Evolutionary conservation across 1,284 basidiomycete species (phyloP).

Genomic region (Apiotrichum laibachii): DNA sequence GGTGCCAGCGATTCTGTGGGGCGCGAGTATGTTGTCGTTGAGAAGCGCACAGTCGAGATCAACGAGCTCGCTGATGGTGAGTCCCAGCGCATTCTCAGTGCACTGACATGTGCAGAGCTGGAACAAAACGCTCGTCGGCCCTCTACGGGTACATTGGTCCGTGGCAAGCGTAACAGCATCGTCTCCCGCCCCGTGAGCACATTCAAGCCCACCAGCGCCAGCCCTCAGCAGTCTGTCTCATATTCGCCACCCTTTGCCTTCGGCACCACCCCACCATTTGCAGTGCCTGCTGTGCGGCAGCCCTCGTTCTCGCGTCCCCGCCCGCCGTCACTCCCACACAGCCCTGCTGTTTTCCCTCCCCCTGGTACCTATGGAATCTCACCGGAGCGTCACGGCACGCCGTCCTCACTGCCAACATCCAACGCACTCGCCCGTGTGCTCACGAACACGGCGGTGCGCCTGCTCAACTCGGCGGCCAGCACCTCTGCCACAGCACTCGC

Average conservation of each 20-base stretch:
- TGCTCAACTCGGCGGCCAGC: slow-evolving; percentile 67
- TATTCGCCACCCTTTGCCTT: slow-evolving; percentile 53
- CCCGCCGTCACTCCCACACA: slow-evolving; percentile 36
- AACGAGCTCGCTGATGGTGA: slow-evolving; percentile 58
- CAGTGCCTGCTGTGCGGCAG: slow-evolving; percentile 33
- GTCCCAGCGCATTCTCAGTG: slow-evolving; percentile 13
- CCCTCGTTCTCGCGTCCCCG: slow-evolving; percentile 20
- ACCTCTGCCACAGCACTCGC: slow-evolving; percentile 43
- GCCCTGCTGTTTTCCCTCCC: slow-evolving; percentile 41
- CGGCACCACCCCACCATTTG: slow-evolving; percentile 51
- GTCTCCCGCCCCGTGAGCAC: slow-evolving; percentile 46
- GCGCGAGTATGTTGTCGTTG: slow-evolving; percentile 58
- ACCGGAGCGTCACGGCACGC: slow-evolving; percentile 29
- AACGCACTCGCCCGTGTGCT: slow-evolving; percentile 82
- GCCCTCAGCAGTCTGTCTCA: slow-evolving; percentile 25
- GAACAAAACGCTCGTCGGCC: slow-evolving; percentile 50
- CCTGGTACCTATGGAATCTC: slow-evolving; percentile 20
- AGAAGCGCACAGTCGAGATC: slow-evolving; percentile 59
- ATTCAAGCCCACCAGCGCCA: slow-evolving; percentile 31
- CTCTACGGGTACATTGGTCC: slow-evolving; percentile 34
- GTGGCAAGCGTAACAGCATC: slow-evolving; percentile 46
- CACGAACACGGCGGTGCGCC: slow-evolving; percentile 81
- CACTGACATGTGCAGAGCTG: slow-evolving; percentile 41
- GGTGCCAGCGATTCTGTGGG: slow-evolving; percentile 41
- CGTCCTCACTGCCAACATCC: slow-evolving; percentile 36